Conservation (phyloP, 2,329 filamentous ascomycete genomes). For the Hysterium pulicare region DNA sequence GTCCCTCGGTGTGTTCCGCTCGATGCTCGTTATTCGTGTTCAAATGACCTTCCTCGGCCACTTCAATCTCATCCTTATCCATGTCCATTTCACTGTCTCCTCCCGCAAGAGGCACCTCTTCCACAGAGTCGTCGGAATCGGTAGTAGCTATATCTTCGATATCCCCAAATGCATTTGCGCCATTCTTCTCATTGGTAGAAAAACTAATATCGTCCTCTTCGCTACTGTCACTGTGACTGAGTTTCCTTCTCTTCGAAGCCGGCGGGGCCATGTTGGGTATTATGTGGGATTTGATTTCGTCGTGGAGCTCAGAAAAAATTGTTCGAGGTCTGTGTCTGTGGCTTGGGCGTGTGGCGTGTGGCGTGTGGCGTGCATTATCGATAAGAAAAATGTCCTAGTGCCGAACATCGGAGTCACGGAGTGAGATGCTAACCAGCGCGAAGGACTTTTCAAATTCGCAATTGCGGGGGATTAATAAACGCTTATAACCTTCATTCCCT, state of each 20-base stretch:
- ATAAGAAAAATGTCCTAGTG: conserved; percentile 28
- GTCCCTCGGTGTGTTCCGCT: too few species aligned
- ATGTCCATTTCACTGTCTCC: conserved; percentile 1
- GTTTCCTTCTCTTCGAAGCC: conserved; percentile 40
- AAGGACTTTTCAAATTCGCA: too few species aligned
- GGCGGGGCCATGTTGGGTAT: conserved; percentile 3
- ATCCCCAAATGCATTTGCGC: conserved; percentile 9
- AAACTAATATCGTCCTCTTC: conserved; percentile 24
- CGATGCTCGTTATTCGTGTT: background rate
- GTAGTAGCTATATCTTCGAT: conserved; percentile 7
- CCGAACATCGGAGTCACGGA: conserved; percentile 27
- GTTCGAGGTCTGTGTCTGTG: too few species aligned
- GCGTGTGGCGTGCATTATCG: conserved; percentile 24
- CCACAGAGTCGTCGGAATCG: conserved; percentile 14
- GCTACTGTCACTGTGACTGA: conserved; percentile 38
- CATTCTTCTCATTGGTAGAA: conserved; percentile 15
- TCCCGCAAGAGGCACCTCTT: conserved; percentile 7
- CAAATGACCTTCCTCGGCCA: background rate
- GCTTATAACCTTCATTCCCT: background rate
- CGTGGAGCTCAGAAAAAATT: conserved; percentile 1
- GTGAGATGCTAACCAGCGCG: too few species aligned
- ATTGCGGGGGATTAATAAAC: background rate
- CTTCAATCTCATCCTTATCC: conserved; percentile 4
- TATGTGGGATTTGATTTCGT: background rate
- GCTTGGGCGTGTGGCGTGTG: conserved; percentile 12